Evolutionary conservation across 345 rosid genomes (phyloP).

Genomic region (Citrus sinensis): DVS_A1.0 CM039168.1:4269501-4270000

Average conservation of each 20-base stretch:
- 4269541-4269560: not conserved
- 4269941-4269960: not conserved
- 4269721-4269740: no score
- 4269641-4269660: not conserved
- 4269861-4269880: no score
- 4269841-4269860: not conserved
- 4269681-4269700: not conserved
- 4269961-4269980: not conserved
- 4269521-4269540: no score
- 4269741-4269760: not conserved
- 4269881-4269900: no score
- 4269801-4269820: not conserved
- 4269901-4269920: no score
- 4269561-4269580: not conserved
- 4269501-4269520: no score
- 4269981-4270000: slow-evolving; percentile 2
- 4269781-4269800: no score
- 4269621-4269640: not conserved
- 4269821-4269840: not conserved
- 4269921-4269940: no score
- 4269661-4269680: not conserved
- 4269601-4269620: not conserved
- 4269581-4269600: not conserved
- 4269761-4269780: not conserved
- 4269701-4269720: not conserved